Conservation (phyloP, 2,329 filamentous ascomycete species). For the Penicillium oxalicum region DNA sequence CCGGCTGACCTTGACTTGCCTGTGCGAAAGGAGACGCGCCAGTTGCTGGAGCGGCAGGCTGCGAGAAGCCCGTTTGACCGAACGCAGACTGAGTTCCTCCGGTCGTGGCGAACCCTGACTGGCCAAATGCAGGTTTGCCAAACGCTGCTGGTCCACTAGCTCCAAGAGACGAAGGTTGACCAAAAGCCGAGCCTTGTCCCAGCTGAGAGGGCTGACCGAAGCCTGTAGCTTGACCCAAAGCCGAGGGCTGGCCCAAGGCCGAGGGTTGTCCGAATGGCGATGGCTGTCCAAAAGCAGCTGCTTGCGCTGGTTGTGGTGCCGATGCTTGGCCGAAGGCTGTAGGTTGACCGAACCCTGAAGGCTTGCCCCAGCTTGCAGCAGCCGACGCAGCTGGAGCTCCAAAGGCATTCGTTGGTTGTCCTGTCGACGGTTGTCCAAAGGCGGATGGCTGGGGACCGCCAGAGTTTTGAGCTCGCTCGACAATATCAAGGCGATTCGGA, state of each 20-base stretch:
- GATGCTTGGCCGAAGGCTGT: neutral
- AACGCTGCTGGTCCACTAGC: conserved; percentile 14
- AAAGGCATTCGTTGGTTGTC: neutral
- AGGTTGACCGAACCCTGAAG: conserved; percentile 5
- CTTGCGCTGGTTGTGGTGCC: neutral
- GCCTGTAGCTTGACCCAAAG: conserved; percentile 20
- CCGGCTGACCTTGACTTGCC: conserved; percentile 24
- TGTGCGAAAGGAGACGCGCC: conserved; percentile 42
- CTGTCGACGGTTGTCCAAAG: conserved; percentile 10
- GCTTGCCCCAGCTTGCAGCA: neutral
- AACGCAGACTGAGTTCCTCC: conserved; percentile 15
- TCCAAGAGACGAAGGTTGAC: conserved; percentile 4
- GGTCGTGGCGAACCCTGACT: conserved; percentile 14
- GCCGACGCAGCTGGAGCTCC: neutral
- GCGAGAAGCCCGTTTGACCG: conserved; percentile 18
- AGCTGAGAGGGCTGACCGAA: conserved; percentile 22
- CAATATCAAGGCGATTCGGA: conserved; percentile 64
- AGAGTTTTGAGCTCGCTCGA: conserved; percentile 27
- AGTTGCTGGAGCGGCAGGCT: conserved; percentile 19
- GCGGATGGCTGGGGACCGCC: conserved; percentile 7
- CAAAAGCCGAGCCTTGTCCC: conserved; percentile 8
- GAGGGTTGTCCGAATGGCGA: conserved; percentile 27
- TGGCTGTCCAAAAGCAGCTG: conserved; percentile 5
- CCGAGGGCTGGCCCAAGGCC: conserved; percentile 4
- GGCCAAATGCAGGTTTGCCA: conserved; percentile 16